Evolutionary conservation across 208 protist species (phyloP).

Genomic region (Trypanosoma congolense): DNA sequence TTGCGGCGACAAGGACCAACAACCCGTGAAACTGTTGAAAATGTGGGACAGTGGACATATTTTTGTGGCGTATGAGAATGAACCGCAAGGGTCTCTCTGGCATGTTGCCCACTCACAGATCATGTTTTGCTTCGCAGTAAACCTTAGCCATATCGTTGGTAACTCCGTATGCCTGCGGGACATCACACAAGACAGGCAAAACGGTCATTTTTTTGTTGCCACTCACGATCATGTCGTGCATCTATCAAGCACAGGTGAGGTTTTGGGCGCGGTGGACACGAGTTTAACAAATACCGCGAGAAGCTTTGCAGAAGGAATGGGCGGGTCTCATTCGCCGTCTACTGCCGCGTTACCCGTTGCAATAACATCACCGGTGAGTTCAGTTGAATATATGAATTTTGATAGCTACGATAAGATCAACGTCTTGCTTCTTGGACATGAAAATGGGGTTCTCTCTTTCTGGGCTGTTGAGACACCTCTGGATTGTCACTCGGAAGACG

Average conservation of each 20-base stretch:
- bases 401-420: conserved; percentile 22
- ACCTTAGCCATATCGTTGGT: conserved; percentile 2
- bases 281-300: conserved; percentile 6
- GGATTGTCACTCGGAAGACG: neutral
- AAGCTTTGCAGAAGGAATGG: neutral
- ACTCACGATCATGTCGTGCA: conserved; percentile 31
- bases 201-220: conserved; percentile 30
- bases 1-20: neutral
- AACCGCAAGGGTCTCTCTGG: conserved; percentile 35
- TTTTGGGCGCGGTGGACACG: conserved; percentile 30
- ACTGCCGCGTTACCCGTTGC: neutral
- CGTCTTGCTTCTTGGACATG: conserved; percentile 29
- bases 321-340: neutral
- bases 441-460: conserved; percentile 21
- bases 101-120: conserved; percentile 31
- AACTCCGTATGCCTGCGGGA: conserved; percentile 29
- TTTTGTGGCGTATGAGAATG: conserved; percentile 29
- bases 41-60: conserved; percentile 41
- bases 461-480: conserved; percentile 13
- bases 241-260: conserved; percentile 30
- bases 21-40: conserved; percentile 24
- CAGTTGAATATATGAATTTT: conserved; percentile 27
- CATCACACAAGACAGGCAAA: conserved; percentile 28
- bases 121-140: conserved; percentile 36
- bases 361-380: conserved; percentile 5